Evolutionary conservation across 2,329 filamentous ascomycete species (phyloP), one percentile per base, ranked within the genome.

Genomic region (Microdochium trichocladiopsis): DNA sequence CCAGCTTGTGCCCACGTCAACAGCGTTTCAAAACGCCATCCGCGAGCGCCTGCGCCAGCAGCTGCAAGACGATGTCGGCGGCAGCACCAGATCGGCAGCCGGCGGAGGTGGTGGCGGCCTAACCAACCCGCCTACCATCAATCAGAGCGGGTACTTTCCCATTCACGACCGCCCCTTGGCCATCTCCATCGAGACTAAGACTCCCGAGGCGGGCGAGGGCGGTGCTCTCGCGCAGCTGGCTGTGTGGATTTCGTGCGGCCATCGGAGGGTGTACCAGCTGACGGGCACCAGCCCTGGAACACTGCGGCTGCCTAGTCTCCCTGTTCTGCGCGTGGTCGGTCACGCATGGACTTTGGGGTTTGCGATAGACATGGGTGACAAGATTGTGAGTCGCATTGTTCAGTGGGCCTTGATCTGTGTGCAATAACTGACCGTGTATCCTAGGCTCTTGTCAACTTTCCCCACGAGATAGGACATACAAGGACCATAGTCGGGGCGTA

Each of bases 161-260:
- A 45, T 45, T 18, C 41, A 45, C 41, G 41, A 45, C 41, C 12
- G 41, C 9, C 41, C 41, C 6, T 18, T 45, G 16, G 41, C 41
- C 41, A 45, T 45, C 41, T 45, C 41, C 6, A 45, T 45, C 41
- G 41, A 45, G 41, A 45, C 41, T 45, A 45, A 45, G 41, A 45
- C 41, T 22, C 41, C 41, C 41, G 41, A 45, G 9, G 41, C 41
- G 2, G 41, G 41, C 21, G 41, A 45, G 18, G 41, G 41, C 18
- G 41, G 18, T 22, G 41, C 41, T 3, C 41, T 45, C 4, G 18
- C 41, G 3, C 41, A 45, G 21, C 41, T 45, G 3, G 41, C 41
- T 12, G 18, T 45, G 14, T 45, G 41, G 41, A 22, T 45, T 4
- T 45, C 41, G 41, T 45, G 41, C 41, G 41, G 41, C 14, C 41